Evolutionary conservation across 2,329 filamentous ascomycete genomes (phyloP).

Genomic region (Pseudogymnoascus sp.): DNA sequence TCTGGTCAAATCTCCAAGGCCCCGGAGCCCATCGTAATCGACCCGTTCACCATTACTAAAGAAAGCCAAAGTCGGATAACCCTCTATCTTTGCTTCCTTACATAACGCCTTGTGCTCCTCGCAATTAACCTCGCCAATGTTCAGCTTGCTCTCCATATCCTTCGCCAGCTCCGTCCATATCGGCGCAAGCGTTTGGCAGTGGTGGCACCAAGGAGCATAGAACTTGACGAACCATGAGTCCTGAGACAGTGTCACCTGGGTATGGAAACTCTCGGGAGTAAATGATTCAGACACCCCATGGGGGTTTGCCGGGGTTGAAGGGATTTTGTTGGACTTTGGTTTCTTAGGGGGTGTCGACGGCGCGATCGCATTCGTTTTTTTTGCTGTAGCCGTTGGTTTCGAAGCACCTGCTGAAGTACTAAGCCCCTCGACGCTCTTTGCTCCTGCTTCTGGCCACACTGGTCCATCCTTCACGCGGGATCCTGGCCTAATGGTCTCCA

Average conservation of each 20-base stretch:
- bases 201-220: conserved; percentile 93
- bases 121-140: conserved; percentile 94
- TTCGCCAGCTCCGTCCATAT: conserved; percentile 85
- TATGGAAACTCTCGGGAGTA: conserved; percentile 78
- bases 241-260: conserved; percentile 71
- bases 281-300: conserved; percentile 67
- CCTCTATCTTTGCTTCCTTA: conserved; percentile 73
- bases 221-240: conserved; percentile 99
- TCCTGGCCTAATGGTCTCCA: conserved; percentile 73
- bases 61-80: conserved; percentile 85
- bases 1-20: conserved; percentile 78
- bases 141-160: conserved; percentile 81
- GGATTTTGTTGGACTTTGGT: conserved; percentile 35
- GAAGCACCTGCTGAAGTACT: conserved; percentile 16
- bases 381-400: conserved; percentile 18
- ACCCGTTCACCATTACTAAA: conserved; percentile 87
- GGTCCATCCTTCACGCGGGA: conserved; percentile 52
- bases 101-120: conserved; percentile 79
- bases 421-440: conserved; percentile 31
- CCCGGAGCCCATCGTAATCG: conserved; percentile 86
- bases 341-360: conserved; percentile 1
- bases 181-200: conserved; percentile 87
- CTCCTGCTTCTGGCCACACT: conserved; percentile 63
- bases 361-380: conserved; percentile 24
- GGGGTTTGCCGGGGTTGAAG: conserved; percentile 57